Evolutionary conservation across 768 basidiomycete species (phyloP).

Genomic region (Kwoniella sp.): DNA sequence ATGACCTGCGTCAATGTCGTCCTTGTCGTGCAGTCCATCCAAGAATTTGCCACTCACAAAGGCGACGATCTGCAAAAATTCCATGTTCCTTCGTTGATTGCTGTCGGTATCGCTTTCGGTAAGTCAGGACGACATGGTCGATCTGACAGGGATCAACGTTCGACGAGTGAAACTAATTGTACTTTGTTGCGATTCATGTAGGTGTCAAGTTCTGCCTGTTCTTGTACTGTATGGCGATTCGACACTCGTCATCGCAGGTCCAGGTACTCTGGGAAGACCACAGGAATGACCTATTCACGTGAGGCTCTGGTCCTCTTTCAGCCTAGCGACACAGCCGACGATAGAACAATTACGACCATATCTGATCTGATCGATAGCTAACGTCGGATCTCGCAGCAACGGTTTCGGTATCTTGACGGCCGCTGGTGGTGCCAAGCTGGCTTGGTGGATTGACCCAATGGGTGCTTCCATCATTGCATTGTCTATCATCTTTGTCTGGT

Average conservation of each 20-base stretch:
- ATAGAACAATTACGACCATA: too few relatives aligned
- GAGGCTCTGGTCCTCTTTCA: too few relatives aligned
- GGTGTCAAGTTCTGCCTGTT: slow-evolving; percentile 74
- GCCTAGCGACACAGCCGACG: too few relatives aligned
- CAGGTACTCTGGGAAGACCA: slow-evolving; percentile 96
- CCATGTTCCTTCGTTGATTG: slow-evolving; percentile 77
- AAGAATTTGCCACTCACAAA: slow-evolving; percentile 66
- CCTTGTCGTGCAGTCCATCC: slow-evolving; percentile 82
- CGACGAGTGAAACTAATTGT: background rate
- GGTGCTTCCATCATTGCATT: slow-evolving; percentile 55
- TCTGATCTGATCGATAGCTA: too few relatives aligned
- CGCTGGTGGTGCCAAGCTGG: slow-evolving; percentile 57
- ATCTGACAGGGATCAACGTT: background rate
- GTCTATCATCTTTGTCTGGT: slow-evolving; percentile 73
- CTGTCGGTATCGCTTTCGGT: slow-evolving; percentile 83
- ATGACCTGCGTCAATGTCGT: slow-evolving; percentile 92
- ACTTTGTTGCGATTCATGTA: slow-evolving; percentile 44
- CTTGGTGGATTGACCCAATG: slow-evolving; percentile 56
- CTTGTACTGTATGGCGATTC: slow-evolving; percentile 77
- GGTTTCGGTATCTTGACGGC: slow-evolving; percentile 57
- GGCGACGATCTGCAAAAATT: slow-evolving; percentile 64
- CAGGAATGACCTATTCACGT: slow-evolving; percentile 86
- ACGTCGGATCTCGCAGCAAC: slow-evolving; percentile 22
- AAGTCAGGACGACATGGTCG: too few relatives aligned
- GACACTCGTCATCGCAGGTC: slow-evolving; percentile 84